Conservation (phyloP, 495 filamentous ascomycete genomes). For the Gamarada debralockiae region DNA sequence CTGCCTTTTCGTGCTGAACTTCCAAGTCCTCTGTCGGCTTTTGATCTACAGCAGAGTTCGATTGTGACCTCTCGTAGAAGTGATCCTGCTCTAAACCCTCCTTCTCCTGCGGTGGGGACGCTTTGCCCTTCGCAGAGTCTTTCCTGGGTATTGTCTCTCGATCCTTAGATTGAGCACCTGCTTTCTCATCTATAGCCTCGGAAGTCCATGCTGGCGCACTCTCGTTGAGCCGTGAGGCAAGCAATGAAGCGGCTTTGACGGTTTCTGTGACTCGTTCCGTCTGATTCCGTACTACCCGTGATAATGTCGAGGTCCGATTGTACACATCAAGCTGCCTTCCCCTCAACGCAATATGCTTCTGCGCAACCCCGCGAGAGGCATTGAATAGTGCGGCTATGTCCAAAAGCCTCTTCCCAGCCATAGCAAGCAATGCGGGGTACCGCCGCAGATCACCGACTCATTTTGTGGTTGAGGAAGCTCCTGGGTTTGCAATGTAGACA, state of each 20-base stretch:
- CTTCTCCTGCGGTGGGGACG: slow-evolving; percentile 5
- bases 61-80: slow-evolving; percentile 33
- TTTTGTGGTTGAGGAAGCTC: slow-evolving; percentile 1
- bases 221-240: slow-evolving; percentile 55
- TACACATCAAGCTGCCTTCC: slow-evolving; percentile 75
- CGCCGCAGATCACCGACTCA: slow-evolving; percentile 4
- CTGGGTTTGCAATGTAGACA: neutral
- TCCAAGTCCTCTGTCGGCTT: slow-evolving; percentile 29
- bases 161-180: neutral
- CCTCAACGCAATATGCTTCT: slow-evolving; percentile 76
- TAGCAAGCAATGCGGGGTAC: slow-evolving; percentile 3
- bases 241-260: slow-evolving; percentile 56
- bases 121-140: slow-evolving; percentile 8
- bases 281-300: slow-evolving; percentile 60
- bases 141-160: slow-evolving; percentile 14
- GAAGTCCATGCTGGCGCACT: slow-evolving; percentile 21
- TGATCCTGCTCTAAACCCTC: slow-evolving; percentile 41
- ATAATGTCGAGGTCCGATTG: slow-evolving; percentile 70
- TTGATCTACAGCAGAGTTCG: slow-evolving; percentile 19
- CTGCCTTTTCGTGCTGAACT: slow-evolving; percentile 38
- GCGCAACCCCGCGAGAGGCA: slow-evolving; percentile 71
- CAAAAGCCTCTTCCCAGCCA: slow-evolving; percentile 26
- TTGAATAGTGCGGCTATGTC: slow-evolving; percentile 26
- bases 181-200: slow-evolving; percentile 7
- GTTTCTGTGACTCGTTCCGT: slow-evolving; percentile 60